A percentile compares a stretch with the other conserved stretches of the same genome.
Evolutionary conservation across 805 yeast species (phyloP).

Genomic region (Saccharomycopsis malanga): DNA sequence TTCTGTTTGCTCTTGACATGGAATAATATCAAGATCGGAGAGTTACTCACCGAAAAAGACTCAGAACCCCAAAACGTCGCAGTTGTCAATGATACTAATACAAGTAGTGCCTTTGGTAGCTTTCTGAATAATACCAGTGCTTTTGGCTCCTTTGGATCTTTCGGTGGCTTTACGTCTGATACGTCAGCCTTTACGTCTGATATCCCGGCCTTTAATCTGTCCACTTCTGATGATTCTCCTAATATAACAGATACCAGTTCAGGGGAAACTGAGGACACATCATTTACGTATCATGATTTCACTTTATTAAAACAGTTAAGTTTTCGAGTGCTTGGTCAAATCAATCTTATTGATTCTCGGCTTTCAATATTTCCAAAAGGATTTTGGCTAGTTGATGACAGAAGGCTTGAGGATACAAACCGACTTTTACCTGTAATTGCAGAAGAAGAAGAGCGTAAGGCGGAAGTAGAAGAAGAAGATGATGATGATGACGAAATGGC

Average conservation of each 20-base stretch:
- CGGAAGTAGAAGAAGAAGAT: conserved; percentile 23
- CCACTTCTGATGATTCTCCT: background rate
- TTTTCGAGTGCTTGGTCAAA: conserved; percentile 51
- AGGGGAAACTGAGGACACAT: background rate
- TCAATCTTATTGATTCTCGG: conserved; percentile 61
- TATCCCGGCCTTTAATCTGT: background rate
- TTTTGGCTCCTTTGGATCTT: background rate
- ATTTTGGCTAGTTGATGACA: conserved; percentile 46
- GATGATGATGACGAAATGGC: conserved; percentile 24
- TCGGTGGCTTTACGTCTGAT: background rate
- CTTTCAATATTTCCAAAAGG: conserved; percentile 40
- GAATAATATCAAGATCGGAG: conserved; percentile 24
- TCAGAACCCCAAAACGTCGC: background rate
- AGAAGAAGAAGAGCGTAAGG: conserved; percentile 36
- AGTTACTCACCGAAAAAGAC: background rate
- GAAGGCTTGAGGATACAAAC: conserved; percentile 30
- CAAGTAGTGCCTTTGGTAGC: background rate
- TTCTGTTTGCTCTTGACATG: conserved; percentile 46
- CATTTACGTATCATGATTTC: conserved; percentile 11
- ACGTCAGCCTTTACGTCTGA: conserved; percentile 13
- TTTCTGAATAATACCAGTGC: conserved; percentile 8
- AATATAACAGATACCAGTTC: background rate
- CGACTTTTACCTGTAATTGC: conserved; percentile 33
- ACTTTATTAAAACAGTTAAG: conserved; percentile 31
- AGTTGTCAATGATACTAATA: background rate